Conservation (phyloP, 805 yeast species). For the Ogataea trehaloabstinens region DNA sequence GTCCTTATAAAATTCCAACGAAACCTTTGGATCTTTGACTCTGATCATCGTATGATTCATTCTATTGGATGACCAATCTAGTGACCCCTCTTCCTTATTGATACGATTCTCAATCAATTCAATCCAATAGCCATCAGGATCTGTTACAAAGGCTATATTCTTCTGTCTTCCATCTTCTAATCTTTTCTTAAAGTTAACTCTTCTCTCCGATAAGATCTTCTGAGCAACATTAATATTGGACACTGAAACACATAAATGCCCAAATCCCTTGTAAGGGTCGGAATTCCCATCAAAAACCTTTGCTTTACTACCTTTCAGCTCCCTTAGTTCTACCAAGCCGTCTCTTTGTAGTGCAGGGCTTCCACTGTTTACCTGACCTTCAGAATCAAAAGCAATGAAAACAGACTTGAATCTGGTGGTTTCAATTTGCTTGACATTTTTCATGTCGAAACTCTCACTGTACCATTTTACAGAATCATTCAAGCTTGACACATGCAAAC, state of each 20-base stretch:
- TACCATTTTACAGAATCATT: slow-evolving; percentile 71
- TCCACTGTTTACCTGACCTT: slow-evolving; percentile 37
- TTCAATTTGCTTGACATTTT: slow-evolving; percentile 49
- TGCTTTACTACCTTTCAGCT: slow-evolving; percentile 61
- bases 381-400: slow-evolving; percentile 59
- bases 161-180: slow-evolving; percentile 88
- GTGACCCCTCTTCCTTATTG: slow-evolving; percentile 38
- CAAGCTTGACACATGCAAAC: slow-evolving; percentile 83
- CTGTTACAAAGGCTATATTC: slow-evolving; percentile 90
- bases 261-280: slow-evolving; percentile 86
- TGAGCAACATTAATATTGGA: slow-evolving; percentile 71
- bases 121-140: slow-evolving; percentile 97
- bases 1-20: slow-evolving; percentile 75
- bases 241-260: slow-evolving; percentile 88
- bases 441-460: slow-evolving; percentile 70
- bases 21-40: slow-evolving; percentile 75
- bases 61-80: slow-evolving; percentile 42
- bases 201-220: slow-evolving; percentile 51
- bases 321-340: slow-evolving; percentile 82
- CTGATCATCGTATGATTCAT: slow-evolving; percentile 94
- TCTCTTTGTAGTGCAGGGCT: slow-evolving; percentile 38
- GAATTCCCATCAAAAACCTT: slow-evolving; percentile 80
- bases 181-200: slow-evolving; percentile 78
- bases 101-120: slow-evolving; percentile 69
- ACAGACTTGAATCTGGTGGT: slow-evolving; percentile 64